Evolutionary conservation across 2,329 filamentous ascomycete genomes (phyloP), one percentile per base, ranked within the genome.

Genomic region (Ophiostoma ips): DNA sequence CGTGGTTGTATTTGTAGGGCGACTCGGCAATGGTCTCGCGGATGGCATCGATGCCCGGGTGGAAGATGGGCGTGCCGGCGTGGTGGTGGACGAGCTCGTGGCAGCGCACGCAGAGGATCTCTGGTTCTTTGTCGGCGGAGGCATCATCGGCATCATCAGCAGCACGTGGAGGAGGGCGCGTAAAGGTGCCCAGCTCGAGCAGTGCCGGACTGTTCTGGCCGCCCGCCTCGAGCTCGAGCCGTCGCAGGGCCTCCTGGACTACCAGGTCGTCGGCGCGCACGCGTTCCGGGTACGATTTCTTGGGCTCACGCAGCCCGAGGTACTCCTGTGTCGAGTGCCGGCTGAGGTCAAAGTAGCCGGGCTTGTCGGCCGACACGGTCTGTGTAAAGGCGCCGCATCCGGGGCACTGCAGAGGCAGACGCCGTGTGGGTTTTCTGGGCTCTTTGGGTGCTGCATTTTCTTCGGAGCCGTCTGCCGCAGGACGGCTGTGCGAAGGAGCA

Each of bases 1-100:
- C 82, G 65, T 95, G 87, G 60, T 98, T 96, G 62, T 85, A 78
- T 62, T 85, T 85, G 66, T 94, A 82, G 0, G 89, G 89, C 1
- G 90, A 94, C 64, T 94, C 87, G 49, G 82, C 75, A 48, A 98
- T 84, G 15, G 88, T 94, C 55, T 87, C 82, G 56, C 81, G 79
- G 48, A 98, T 80, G 2, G 86, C 81, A 40, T 87, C 76, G 55
- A 95, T 75, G 1, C 82, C 83, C 0, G 92, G 92, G 60, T 94
- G 87, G 50, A 77, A 75, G 58, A 94, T 90, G 6, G 85, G 74
- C 15, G 76, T 68, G 8, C 83, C 85, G 15, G 73, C 70, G 53
- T 79, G 77, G 62, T 96, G 83, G 63, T 96, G 81, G 19, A 83
- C 65, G 24, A 98, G 72, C 33, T 80, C 74, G 63, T 95, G 88